phyloP scores from a whole-genome alignment of 2,329 filamentous ascomycete genomes.

The Ophiostoma perfectum region DNA sequence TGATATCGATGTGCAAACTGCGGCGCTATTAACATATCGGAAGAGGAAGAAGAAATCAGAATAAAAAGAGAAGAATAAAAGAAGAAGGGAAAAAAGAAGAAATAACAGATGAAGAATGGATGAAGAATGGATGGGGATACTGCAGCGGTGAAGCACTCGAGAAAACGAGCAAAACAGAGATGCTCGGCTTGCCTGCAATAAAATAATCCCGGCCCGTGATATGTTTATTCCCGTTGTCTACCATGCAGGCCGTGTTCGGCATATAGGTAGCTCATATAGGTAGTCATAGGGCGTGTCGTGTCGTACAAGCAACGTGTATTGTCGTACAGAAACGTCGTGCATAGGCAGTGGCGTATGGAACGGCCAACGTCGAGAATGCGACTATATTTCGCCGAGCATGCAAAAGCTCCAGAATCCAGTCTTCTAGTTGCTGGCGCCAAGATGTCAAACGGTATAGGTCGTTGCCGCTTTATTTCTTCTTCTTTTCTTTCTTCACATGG shows the following conservation, averaged over 20 bases:
- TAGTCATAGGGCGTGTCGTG: not conserved
- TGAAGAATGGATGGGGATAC: too few species aligned
- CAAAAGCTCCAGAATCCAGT: not conserved
- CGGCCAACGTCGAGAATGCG: not conserved
- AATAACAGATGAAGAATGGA: too few species aligned
- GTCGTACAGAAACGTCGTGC: not conserved
- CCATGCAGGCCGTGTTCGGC: not conserved
- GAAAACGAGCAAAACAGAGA: too few species aligned
- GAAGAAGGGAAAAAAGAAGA: not conserved
- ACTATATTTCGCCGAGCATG: constrained; percentile 8
- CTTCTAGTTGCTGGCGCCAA: too few species aligned
- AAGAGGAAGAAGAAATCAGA: not conserved
- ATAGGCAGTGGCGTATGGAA: not conserved
- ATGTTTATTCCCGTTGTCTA: not conserved
- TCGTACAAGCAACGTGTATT: not conserved
- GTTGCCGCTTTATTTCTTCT: not conserved
- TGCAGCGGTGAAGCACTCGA: too few species aligned
- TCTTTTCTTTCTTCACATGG: constrained; percentile 8
- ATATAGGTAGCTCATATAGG: not conserved
- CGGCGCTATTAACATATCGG: not conserved
- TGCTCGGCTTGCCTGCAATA: too few species aligned
- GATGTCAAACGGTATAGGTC: not conserved
- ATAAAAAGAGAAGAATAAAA: not conserved
- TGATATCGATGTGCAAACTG: not conserved
- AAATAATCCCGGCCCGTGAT: not conserved